phyloP scores from a whole-genome alignment of 345 rosid species.

The Dipteronia dyeriana region DNA sequence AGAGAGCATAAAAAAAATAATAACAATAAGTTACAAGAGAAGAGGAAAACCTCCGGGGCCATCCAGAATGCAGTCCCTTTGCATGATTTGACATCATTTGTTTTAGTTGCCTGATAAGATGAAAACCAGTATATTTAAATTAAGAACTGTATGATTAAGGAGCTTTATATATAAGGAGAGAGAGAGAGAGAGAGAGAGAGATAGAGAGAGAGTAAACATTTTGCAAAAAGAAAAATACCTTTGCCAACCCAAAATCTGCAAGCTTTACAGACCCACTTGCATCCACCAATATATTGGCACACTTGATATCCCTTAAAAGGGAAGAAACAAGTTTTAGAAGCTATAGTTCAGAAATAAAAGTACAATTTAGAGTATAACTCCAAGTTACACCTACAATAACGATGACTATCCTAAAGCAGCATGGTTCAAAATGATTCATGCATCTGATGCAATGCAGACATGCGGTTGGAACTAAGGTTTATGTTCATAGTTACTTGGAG shows the following conservation, averaged over 20 bases:
- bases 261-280: conserved; percentile 80
- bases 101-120: conserved; percentile 62
- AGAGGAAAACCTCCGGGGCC: conserved; percentile 91
- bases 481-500: background rate
- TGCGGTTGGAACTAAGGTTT: background rate
- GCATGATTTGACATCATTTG: conserved; percentile 77
- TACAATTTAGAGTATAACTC: background rate
- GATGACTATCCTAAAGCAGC: background rate
- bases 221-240: conserved; percentile 44
- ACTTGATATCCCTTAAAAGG: conserved; percentile 77
- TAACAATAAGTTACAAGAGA: conserved; percentile 12
- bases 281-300: conserved; percentile 88
- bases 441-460: background rate
- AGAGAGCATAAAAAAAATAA: background rate
- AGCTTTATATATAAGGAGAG: conserved; percentile 2
- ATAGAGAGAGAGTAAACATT: background rate
- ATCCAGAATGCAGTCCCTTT: conserved; percentile 92
- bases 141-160: background rate
- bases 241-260: conserved; percentile 97
- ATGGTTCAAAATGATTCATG: background rate
- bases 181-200: background rate
- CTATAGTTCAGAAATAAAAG: background rate
- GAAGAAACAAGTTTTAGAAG: conserved; percentile 14
- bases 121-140: conserved; percentile 6
- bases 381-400: conserved; percentile 6